Evolutionary conservation across 805 yeast genomes (phyloP).

Genomic region (Saccharomycopsis sp.): DNA sequence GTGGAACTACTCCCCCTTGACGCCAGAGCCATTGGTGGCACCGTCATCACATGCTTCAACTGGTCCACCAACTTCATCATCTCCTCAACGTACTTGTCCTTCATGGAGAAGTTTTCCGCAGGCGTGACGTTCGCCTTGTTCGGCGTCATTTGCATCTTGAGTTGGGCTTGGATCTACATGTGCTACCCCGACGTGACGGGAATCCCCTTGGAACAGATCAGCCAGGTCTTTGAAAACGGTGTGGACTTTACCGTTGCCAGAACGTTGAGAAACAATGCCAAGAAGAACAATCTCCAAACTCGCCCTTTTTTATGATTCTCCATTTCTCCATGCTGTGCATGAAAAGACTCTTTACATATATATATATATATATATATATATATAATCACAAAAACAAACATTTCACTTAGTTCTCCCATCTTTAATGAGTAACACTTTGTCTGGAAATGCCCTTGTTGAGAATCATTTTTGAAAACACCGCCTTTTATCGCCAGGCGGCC

Average conservation of each 20-base stretch:
- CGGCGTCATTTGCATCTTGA: constrained; percentile 27
- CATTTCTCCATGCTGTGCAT: background rate
- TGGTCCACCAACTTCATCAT: constrained; percentile 34
- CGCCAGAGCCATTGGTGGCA: constrained; percentile 34
- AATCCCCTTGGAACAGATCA: constrained; percentile 34
- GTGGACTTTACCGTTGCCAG: constrained; percentile 28
- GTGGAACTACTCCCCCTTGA: constrained; percentile 37
- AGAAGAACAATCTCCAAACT: background rate
- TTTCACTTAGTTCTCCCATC: too few species aligned
- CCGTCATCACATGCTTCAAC: constrained; percentile 34
- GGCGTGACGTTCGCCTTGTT: constrained; percentile 30
- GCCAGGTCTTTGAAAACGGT: constrained; percentile 33
- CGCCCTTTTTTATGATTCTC: too few species aligned
- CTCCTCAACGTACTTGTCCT: constrained; percentile 30
- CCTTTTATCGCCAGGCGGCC: background rate
- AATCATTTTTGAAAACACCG: constrained; percentile 16
- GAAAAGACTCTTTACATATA: background rate
- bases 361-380: background rate
- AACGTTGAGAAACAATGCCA: constrained; percentile 7
- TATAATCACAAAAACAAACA: background rate
- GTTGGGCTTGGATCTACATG: constrained; percentile 33
- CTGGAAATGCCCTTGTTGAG: constrained; percentile 18
- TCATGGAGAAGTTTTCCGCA: constrained; percentile 27
- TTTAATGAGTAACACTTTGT: too few species aligned
- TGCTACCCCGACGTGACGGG: constrained; percentile 40